Evolutionary conservation across 257 asterid species (phyloP).

Genomic region (Ajuga chamaepitys): DNA sequence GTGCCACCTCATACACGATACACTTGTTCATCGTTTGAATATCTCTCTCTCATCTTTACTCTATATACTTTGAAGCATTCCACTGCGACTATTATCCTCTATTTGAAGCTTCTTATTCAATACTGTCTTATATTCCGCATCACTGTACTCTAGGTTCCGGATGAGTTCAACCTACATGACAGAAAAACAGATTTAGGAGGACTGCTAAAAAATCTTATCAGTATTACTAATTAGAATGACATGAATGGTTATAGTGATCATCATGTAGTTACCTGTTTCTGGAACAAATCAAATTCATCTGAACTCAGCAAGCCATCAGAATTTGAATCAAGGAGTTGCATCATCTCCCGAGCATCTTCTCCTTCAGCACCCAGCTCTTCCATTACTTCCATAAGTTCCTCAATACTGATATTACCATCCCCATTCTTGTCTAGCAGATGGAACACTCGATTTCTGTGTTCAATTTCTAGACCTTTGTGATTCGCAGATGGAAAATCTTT

Average conservation of each 20-base stretch:
- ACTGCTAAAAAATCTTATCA: no score
- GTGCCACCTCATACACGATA: constrained; percentile 10
- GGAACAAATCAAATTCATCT: constrained; percentile 78
- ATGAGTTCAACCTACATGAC: constrained; percentile 54
- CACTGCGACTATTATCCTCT: constrained; percentile 28
- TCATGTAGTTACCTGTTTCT: constrained; percentile 54
- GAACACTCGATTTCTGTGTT: constrained; percentile 54
- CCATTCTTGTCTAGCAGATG: constrained; percentile 88
- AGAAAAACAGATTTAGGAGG: neutral
- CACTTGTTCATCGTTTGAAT: constrained; percentile 12
- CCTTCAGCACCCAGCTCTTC: constrained; percentile 92
- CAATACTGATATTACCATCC: constrained; percentile 90
- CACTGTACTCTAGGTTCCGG: constrained; percentile 61
- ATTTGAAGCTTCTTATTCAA: constrained; percentile 66
- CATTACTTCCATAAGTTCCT: constrained; percentile 95
- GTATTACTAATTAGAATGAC: neutral
- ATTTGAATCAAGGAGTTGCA: constrained; percentile 82
- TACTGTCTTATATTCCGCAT: constrained; percentile 54
- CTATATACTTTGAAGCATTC: constrained; percentile 24
- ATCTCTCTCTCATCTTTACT: constrained; percentile 16
- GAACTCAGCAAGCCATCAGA: constrained; percentile 89
- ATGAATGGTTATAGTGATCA: neutral
- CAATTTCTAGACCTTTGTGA: constrained; percentile 42
- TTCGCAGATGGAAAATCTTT: constrained; percentile 63
- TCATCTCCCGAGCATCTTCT: constrained; percentile 96